phyloP scores from a whole-genome alignment of 306 rosid genomes.

The Notholithocarpus densiflorus region DNA sequence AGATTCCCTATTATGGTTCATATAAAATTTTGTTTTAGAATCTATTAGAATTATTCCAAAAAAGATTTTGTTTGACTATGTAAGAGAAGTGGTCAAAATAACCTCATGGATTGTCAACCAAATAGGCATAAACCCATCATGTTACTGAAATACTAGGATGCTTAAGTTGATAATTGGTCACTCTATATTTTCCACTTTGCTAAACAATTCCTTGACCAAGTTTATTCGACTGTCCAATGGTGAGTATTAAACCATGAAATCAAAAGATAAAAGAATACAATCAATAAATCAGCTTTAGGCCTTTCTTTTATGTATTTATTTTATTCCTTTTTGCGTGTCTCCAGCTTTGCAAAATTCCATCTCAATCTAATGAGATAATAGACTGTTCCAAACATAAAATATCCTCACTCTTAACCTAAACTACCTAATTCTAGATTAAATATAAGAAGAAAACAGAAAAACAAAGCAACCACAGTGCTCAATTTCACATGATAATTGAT shows the following conservation, averaged over 20 bases:
- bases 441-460: constrained; percentile 58
- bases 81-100: constrained; percentile 26
- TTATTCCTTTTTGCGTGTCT: background rate
- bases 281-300: background rate
- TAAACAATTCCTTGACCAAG: constrained; percentile 30
- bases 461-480: constrained; percentile 56
- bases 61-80: constrained; percentile 44
- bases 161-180: constrained; percentile 31
- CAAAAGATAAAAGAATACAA: background rate
- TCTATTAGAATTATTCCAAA: background rate
- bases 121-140: constrained; percentile 56
- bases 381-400: background rate
- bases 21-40: background rate
- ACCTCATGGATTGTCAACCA: constrained; percentile 33
- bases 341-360: background rate
- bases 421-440: constrained; percentile 61
- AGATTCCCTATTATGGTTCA: background rate
- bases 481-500: constrained; percentile 14
- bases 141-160: constrained; percentile 4
- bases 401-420: background rate
- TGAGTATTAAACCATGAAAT: constrained; percentile 6
- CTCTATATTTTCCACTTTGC: constrained; percentile 21
- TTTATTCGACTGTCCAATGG: constrained; percentile 18
- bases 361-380: background rate
- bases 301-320: background rate